A percentile compares a stretch with the other conserved stretches of the same genome.
Conservation (phyloP, 495 filamentous ascomycete genomes). For the Podospora didyma region DNA sequence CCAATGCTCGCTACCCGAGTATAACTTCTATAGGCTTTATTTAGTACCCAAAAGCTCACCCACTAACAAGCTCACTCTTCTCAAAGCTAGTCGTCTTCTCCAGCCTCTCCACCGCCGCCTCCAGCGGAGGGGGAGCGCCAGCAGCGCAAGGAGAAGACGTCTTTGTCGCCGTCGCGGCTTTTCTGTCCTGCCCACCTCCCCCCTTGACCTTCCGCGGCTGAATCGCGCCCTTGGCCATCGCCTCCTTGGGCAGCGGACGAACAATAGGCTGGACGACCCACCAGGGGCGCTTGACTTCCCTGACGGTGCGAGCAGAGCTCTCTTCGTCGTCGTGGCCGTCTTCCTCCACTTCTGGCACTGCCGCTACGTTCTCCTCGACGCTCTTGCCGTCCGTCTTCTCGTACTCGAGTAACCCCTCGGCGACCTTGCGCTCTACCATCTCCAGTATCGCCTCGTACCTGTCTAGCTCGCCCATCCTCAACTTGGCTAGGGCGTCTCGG, state of each 20-base stretch:
- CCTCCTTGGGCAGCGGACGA: constrained; percentile 83
- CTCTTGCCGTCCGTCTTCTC: constrained; percentile 48
- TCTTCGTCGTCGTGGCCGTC: constrained; percentile 30
- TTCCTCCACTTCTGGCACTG: constrained; percentile 14
- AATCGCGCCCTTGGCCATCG: constrained; percentile 74
- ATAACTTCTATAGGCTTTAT: no score
- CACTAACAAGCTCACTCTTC: constrained; percentile 28
- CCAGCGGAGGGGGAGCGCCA: constrained; percentile 1
- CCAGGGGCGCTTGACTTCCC: constrained; percentile 71
- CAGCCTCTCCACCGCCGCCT: constrained; percentile 14
- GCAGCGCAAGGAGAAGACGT: no score
- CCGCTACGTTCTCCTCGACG: constrained; percentile 39
- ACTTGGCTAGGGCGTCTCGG: constrained; percentile 70
- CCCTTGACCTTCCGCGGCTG: constrained; percentile 50
- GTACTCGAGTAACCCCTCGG: constrained; percentile 70
- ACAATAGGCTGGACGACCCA: constrained; percentile 94
- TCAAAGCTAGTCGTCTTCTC: constrained; percentile 23
- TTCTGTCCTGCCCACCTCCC: constrained; percentile 2
- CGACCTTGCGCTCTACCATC: constrained; percentile 61
- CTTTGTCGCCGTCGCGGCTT: no score
- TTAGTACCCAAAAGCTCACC: constrained; percentile 8
- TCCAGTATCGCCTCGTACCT: constrained; percentile 64
- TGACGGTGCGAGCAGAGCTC: constrained; percentile 65
- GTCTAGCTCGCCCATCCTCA: constrained; percentile 57
- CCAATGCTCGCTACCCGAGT: no score